These are phyloP conservation scores for Corinectria fuckeliana DNA, from an alignment of 2,329 filamentous ascomycete genomes.

Conservation along the genomic window DNA sequence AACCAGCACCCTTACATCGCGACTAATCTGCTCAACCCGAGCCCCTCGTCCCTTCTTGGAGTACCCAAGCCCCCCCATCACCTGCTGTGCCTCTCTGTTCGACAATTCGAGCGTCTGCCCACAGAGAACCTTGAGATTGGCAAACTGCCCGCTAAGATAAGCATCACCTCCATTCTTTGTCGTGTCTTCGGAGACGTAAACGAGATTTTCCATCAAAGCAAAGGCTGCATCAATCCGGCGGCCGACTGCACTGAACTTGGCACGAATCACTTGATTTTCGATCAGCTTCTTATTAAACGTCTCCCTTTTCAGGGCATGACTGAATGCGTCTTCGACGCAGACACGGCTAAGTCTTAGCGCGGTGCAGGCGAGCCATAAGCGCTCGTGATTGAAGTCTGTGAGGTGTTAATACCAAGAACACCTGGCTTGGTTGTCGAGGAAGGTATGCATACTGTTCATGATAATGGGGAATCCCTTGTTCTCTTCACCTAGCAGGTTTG, in stretches of 20 bases:
- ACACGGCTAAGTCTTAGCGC: conserved; percentile 63
- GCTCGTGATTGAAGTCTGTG: conserved; percentile 61
- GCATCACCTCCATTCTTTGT: background rate
- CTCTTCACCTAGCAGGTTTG: conserved; percentile 20
- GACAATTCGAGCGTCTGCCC: conserved; percentile 16
- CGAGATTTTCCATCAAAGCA: conserved; percentile 23
- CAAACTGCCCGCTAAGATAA: conserved; percentile 11
- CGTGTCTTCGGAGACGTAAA: conserved; percentile 6
- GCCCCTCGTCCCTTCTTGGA: conserved; percentile 55
- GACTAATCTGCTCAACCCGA: conserved; percentile 59
- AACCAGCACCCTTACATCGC: conserved; percentile 56
- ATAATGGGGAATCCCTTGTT: conserved; percentile 25
- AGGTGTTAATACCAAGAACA: background rate
- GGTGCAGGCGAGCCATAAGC: conserved; percentile 63
- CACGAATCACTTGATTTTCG: conserved; percentile 63
- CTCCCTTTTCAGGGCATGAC: conserved; percentile 56
- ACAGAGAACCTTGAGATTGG: conserved; percentile 15
- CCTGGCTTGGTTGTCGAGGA: too few relatives aligned
- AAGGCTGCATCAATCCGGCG: conserved; percentile 58
- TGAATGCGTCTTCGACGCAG: conserved; percentile 58
- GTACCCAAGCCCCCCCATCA: conserved; percentile 61
- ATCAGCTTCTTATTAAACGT: conserved; percentile 66
- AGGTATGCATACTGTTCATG: conserved; percentile 16
- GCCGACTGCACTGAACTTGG: conserved; percentile 64
- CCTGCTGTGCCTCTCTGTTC: conserved; percentile 56